Percentiles rank a stretch among this genome's conserved stretches.
phyloP scores from a whole-genome alignment of 2,329 filamentous ascomycete species.

The Pseudogymnoascus sp. region DNA sequence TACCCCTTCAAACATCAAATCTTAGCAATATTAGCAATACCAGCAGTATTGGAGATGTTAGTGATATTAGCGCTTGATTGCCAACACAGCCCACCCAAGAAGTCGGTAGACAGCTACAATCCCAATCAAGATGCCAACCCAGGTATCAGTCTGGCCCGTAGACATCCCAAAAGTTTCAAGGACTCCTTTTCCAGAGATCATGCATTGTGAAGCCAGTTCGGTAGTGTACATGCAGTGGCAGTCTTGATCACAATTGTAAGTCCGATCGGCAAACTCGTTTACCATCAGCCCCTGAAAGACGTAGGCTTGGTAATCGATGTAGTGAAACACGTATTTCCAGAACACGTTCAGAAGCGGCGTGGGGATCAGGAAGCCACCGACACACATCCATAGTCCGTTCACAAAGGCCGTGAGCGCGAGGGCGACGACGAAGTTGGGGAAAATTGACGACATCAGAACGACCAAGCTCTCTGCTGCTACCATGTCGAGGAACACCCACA shows the following conservation, averaged over 20 bases:
- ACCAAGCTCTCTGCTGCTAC: slow-evolving; percentile 79
- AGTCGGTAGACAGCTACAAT: slow-evolving; percentile 70
- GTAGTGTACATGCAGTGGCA: slow-evolving; percentile 63
- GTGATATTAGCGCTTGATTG: slow-evolving; percentile 25
- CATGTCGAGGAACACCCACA: slow-evolving; percentile 82
- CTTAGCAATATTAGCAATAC: not conserved
- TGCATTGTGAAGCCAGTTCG: slow-evolving; percentile 54
- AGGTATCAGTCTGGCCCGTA: slow-evolving; percentile 54
- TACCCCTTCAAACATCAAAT: not conserved
- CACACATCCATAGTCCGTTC: slow-evolving; percentile 85
- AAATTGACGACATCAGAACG: slow-evolving; percentile 64
- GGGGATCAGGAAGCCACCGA: slow-evolving; percentile 73
- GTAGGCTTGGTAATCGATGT: slow-evolving; percentile 80
- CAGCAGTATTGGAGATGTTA: not conserved
- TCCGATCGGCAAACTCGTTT: slow-evolving; percentile 68
- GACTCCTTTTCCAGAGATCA: slow-evolving; percentile 65
- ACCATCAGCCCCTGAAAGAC: slow-evolving; percentile 93
- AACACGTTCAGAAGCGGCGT: slow-evolving; percentile 69
- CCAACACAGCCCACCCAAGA: slow-evolving; percentile 57
- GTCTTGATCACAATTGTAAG: slow-evolving; percentile 50
- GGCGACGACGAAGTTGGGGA: slow-evolving; percentile 73
- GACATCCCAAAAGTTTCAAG: slow-evolving; percentile 63
- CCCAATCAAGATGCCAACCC: slow-evolving; percentile 69
- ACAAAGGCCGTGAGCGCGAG: slow-evolving; percentile 76
- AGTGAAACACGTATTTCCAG: slow-evolving; percentile 81